These are phyloP conservation scores for Hanseniaspora occidentalis DNA, from an alignment of 805 yeast species.

Conservation along the genomic window DNA sequence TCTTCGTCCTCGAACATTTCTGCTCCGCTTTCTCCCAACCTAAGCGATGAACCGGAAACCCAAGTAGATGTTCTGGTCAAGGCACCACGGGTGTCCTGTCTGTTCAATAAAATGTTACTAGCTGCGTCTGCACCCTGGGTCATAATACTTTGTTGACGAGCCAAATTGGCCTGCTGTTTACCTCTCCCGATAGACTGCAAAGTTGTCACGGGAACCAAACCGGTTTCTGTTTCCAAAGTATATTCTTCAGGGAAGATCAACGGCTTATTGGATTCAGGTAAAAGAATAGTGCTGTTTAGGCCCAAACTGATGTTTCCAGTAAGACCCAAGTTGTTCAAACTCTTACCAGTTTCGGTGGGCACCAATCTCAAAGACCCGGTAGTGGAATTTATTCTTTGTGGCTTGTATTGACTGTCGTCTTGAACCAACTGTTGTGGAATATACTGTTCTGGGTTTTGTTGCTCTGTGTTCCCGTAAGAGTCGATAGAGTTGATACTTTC, in stretches of 20 bases:
- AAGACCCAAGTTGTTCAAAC: constrained; percentile 53
- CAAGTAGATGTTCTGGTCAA: constrained; percentile 28
- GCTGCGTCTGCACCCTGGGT: constrained; percentile 1
- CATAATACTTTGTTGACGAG: too few relatives aligned
- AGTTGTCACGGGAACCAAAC: constrained; percentile 72
- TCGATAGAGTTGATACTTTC: constrained; percentile 8
- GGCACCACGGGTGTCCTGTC: constrained; percentile 17
- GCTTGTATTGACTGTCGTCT: not conserved
- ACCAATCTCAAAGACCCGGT: constrained; percentile 27
- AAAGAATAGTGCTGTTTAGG: constrained; percentile 37
- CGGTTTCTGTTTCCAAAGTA: constrained; percentile 77
- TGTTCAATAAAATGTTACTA: not conserved
- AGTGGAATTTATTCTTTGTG: constrained; percentile 1
- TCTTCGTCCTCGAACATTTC: constrained; percentile 16
- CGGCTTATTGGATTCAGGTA: constrained; percentile 31
- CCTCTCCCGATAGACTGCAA: constrained; percentile 53
- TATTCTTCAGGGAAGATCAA: constrained; percentile 83
- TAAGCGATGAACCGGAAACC: constrained; percentile 11
- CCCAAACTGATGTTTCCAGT: constrained; percentile 39
- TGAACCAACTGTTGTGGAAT: constrained; percentile 5
- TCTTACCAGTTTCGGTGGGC: constrained; percentile 62
- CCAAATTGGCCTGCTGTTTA: not conserved
- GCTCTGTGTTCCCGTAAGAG: too few relatives aligned
- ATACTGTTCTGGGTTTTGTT: constrained; percentile 9
- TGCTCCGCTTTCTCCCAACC: constrained; percentile 16